Percentiles rank a stretch among this genome's conserved stretches.
phyloP scores from a whole-genome alignment of 176 grass and related monocot species.

The Ananas comosus region DNA sequence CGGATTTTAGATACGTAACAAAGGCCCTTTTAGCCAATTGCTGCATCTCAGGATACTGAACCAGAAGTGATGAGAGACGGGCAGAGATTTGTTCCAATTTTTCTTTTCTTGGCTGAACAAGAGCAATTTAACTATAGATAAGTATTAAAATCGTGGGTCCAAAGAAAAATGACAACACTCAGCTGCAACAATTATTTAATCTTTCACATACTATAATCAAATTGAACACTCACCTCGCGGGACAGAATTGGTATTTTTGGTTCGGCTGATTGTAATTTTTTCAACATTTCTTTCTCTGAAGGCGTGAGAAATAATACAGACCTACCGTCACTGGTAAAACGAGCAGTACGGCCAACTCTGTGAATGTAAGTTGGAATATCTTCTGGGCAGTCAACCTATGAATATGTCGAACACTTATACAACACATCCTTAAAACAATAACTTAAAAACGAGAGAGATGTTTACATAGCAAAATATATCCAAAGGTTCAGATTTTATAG shows the following conservation, averaged over 20 bases:
- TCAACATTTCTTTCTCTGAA: conserved; percentile 72
- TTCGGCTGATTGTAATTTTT: conserved; percentile 62
- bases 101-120: conserved; percentile 56
- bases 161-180: background rate
- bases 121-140: background rate
- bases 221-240: conserved; percentile 28
- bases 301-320: conserved; percentile 74
- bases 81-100: conserved; percentile 67
- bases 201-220: background rate
- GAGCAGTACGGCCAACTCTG: conserved; percentile 89
- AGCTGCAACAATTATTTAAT: no score
- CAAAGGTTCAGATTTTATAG: no score
- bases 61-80: conserved; percentile 59
- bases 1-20: conserved; percentile 72
- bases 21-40: conserved; percentile 78
- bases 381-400: conserved; percentile 83
- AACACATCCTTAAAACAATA: background rate
- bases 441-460: conserved; percentile 12
- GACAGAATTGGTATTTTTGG: conserved; percentile 77
- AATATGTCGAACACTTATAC: conserved; percentile 17
- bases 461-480: background rate
- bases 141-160: background rate
- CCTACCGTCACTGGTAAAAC: conserved; percentile 72
- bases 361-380: conserved; percentile 68
- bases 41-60: conserved; percentile 65